These are phyloP conservation scores for Chlorella sp. DNA, from an alignment of 139 green algal species.

Conservation along the genomic window DNA sequence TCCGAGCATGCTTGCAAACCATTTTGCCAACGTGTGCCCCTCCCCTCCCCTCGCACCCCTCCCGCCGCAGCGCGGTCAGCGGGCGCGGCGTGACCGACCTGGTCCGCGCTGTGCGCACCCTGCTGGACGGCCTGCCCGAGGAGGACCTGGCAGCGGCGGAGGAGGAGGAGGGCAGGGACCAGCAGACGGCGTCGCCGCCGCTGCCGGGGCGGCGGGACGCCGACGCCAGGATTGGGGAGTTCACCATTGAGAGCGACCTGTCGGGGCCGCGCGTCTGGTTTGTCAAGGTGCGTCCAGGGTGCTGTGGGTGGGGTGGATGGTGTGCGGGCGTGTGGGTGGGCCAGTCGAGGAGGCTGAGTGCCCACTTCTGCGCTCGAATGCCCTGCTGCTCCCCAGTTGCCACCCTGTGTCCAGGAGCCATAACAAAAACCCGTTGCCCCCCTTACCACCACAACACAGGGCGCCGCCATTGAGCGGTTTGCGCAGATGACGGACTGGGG, in stretches of 20 bases:
- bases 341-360: too few relatives aligned
- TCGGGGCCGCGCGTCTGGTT: constrained; percentile 39
- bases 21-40: not conserved
- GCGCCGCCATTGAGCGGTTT: constrained; percentile 84
- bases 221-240: constrained; percentile 73
- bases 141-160: constrained; percentile 31
- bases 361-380: not conserved
- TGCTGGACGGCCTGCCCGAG: constrained; percentile 66
- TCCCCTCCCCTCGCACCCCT: not conserved
- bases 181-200: constrained; percentile 51
- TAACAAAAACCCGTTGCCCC: not conserved
- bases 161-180: constrained; percentile 50
- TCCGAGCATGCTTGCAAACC: not conserved
- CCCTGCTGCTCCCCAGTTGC: not conserved
- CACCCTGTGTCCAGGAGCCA: not conserved
- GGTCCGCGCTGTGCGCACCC: constrained; percentile 62
- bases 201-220: constrained; percentile 7
- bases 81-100: constrained; percentile 60
- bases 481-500: constrained; percentile 95
- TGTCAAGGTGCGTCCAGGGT: constrained; percentile 15
- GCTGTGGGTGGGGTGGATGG: not conserved
- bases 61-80: constrained; percentile 64
- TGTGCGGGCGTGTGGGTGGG: too few relatives aligned
- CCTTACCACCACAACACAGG: constrained; percentile 50
- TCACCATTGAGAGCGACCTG: constrained; percentile 60